Evolutionary conservation across 2,329 filamentous ascomycete species (phyloP), one percentile per base, ranked within the genome.

Genomic region (Colletotrichum orbiculare): DNA sequence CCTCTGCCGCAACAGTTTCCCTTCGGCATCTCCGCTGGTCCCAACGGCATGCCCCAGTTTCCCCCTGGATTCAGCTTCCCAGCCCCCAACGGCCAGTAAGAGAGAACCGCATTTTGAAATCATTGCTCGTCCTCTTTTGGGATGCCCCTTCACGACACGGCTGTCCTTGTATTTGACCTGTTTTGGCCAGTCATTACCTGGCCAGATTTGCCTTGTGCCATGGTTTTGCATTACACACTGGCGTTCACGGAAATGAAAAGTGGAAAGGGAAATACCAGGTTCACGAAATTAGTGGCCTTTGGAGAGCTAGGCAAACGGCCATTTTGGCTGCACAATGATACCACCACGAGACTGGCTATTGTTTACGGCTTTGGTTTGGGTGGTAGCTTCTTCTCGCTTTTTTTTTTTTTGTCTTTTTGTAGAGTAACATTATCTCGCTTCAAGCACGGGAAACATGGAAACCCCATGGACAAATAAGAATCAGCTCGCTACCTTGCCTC

Each of bases 41-140:
- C 78, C 7, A 81, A 79, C 37, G 79, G 79, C 54, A 81, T 81
- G 77, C 79, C 79, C 56, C 76, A 74, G 69, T 81, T 81, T 62
- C 78, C 79, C 4, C 68, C 74, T 9, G 78, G 77, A 15, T 81
- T 79, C 57, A 68, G 72, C 15, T 80, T 79, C 54, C 78, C 78
- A 3, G 76, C 78, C 60, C 75, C 77, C 11, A 71, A 63, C 62
- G 25, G 42, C 33, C 43, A 63, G 37, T 63, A 53, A 57, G 34
- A 46, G 37, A 25, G 25, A 25, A 5, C 25, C 25, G 25, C 37
- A 45, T 50, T 33, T 11, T 12, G 11, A 38, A 38, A 42, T 50
- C 35, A 7, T 25, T 8, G 12, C 15, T 38, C 33, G 52, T 37
- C 10, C 35, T 25, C 37, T 60, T 42, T 57, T 35, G 41, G 42